Evolutionary conservation across 1,139 yeast species (phyloP), one percentile per base, ranked within the genome.

Genomic region (Pichia sp.): DNA sequence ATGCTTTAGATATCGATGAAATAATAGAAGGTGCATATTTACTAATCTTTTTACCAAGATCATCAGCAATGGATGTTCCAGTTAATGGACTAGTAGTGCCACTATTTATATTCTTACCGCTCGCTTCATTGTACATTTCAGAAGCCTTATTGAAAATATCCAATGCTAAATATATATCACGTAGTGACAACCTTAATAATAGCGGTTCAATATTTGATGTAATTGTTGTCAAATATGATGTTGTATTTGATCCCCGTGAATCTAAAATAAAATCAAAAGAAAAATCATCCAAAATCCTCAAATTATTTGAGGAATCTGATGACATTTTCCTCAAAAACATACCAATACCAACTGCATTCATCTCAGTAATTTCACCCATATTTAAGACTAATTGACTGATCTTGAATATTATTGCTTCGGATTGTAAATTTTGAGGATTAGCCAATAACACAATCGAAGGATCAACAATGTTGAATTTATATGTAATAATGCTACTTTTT

Each of bases 361-460:
- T 62, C 1, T 90, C 76, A 11, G 73, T 62, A 2, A 78, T 72
- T 49, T 80, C 78, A 56, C 85, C 89, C 50, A 85, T 80, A 0
- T 92, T 76, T 4, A 87, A 58, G 39, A 85, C 67, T 8, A 90
- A 65, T 57, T 90, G 96, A 47, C 84, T 95, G 20, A 89, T 80
- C 55, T 87, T 86, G 64, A 92, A 84, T 1, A 92, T 96, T 49
- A 92, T 74, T 0, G 98, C 98, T 56, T 90, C 95, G 0, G 96
- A 79, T 51, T 81, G 75, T 2, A 64, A 59, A 11, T 72, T 68
- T 2, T 83, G 72, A 1, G 96, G 87, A 60, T 90, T 87, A 0
- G 96, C 96, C 41, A 94, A 67, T 33, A 94, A 64, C 32, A 87
- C 78, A 20, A 92, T 70, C 0, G 95, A 85, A 0, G 94, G 83